Percentiles rank a stretch among this genome's conserved stretches.
Evolutionary conservation across 768 basidiomycete genomes (phyloP).

Genomic region (Boletus reticulatus): DNA sequence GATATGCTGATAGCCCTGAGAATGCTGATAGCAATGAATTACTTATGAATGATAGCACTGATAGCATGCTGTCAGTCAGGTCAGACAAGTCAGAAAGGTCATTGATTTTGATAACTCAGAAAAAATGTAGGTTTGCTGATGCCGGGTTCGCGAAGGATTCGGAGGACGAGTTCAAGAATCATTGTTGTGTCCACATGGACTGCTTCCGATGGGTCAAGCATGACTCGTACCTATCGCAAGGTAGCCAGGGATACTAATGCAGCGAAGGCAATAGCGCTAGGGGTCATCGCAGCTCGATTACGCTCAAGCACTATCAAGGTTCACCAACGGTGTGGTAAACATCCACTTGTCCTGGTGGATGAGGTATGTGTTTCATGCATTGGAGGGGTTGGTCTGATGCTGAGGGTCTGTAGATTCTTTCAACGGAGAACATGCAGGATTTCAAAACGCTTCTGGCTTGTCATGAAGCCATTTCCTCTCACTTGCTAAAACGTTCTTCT

Average conservation of each 20-base stretch:
- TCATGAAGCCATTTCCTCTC: conserved; percentile 63
- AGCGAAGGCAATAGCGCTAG: conserved; percentile 84
- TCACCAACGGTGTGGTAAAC: conserved; percentile 33
- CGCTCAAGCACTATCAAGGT: conserved; percentile 52
- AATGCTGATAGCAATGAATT: too few relatives aligned
- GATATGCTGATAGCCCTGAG: too few relatives aligned
- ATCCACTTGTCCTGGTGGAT: conserved; percentile 56
- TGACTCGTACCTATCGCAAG: conserved; percentile 97
- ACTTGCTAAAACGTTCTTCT: conserved; percentile 67
- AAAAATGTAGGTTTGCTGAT: too few relatives aligned
- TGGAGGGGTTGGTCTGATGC: not conserved
- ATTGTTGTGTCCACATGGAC: conserved; percentile 97
- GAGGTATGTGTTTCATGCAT: conserved; percentile 48
- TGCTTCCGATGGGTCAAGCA: conserved; percentile 99
- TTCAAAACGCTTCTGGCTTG: conserved; percentile 58
- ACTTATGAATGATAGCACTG: too few relatives aligned
- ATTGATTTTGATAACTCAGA: too few relatives aligned
- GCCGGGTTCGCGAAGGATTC: conserved; percentile 86
- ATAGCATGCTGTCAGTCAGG: too few relatives aligned
- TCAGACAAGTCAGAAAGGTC: too few relatives aligned
- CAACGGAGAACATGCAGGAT: conserved; percentile 44
- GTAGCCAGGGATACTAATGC: conserved; percentile 95
- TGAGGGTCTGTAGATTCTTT: conserved; percentile 46
- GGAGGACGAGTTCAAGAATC: conserved; percentile 94
- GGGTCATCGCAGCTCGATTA: conserved; percentile 85